Conservation (phyloP, 2,329 filamentous ascomycete species). For the Fusarium tuaranense region DNA sequence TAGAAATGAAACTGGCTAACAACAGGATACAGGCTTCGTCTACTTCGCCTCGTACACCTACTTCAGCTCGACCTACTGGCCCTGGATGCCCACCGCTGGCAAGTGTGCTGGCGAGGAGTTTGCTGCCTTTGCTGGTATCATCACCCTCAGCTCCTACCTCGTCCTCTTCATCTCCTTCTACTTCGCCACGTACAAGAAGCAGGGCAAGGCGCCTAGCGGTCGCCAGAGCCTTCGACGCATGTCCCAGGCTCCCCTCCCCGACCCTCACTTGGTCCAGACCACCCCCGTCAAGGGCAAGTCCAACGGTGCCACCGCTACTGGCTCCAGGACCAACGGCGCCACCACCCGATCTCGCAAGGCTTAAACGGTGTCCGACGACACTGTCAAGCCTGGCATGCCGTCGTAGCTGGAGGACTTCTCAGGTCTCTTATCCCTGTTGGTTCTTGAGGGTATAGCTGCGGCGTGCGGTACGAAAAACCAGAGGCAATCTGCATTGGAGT, state of each 20-base stretch:
- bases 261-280: conserved; percentile 75
- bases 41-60: conserved; percentile 99
- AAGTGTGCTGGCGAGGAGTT: conserved; percentile 96
- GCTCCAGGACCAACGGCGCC: conserved; percentile 68
- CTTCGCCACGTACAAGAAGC: conserved; percentile 94
- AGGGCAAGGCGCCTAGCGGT: conserved; percentile 80
- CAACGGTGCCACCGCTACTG: conserved; percentile 66
- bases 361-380: conserved; percentile 37
- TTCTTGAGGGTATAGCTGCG: conserved; percentile 19
- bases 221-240: conserved; percentile 80
- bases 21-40: conserved; percentile 77
- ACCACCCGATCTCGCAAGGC: conserved; percentile 79
- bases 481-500: conserved; percentile 29
- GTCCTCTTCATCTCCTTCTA: conserved; percentile 99
- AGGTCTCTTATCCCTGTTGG: background rate
- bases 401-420: background rate
- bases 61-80: conserved; percentile 92
- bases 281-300: conserved; percentile 57
- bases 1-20: conserved; percentile 24
- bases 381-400: background rate
- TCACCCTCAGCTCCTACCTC: conserved; percentile 93
- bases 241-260: conserved; percentile 77
- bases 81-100: conserved; percentile 84
- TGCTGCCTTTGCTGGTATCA: conserved; percentile 91
- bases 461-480: conserved; percentile 18